Evolutionary conservation across 805 yeast species (phyloP).

Genomic region (Metahyphopichia silvanorum): DNA sequence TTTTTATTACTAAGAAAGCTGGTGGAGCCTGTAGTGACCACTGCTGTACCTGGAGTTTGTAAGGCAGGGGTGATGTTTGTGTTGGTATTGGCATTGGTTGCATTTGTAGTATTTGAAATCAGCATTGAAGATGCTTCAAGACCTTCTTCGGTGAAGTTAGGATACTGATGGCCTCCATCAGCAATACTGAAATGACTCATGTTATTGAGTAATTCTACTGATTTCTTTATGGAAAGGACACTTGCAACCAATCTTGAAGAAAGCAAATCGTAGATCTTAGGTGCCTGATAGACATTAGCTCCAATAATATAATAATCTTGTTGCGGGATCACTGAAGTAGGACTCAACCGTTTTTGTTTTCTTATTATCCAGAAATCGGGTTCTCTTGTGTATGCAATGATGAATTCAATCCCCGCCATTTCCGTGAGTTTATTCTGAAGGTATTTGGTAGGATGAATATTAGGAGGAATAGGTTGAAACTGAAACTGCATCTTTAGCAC

Average conservation of each 20-base stretch:
- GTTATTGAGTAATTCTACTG: constrained; percentile 28
- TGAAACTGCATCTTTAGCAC: constrained; percentile 94
- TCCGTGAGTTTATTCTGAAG: constrained; percentile 60
- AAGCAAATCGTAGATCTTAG: constrained; percentile 67
- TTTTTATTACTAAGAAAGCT: constrained; percentile 8
- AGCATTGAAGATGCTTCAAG: constrained; percentile 4
- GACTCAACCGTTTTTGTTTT: constrained; percentile 66
- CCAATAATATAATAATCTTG: constrained; percentile 88
- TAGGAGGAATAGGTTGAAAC: constrained; percentile 49
- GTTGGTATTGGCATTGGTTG: constrained; percentile 9
- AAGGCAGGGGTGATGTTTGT: constrained; percentile 2
- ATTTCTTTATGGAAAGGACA: constrained; percentile 31
- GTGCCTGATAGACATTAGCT: constrained; percentile 90
- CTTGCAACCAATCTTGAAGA: constrained; percentile 57
- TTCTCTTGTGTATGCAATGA: constrained; percentile 69
- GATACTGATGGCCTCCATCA: constrained; percentile 33
- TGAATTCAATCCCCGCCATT: constrained; percentile 85
- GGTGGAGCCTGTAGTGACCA: constrained; percentile 1
- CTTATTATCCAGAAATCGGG: constrained; percentile 93
- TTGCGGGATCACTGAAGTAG: constrained; percentile 49
- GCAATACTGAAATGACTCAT: constrained; percentile 29
- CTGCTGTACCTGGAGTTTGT: constrained; percentile 2
- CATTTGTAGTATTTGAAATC: constrained; percentile 4
- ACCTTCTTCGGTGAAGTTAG: constrained; percentile 8
- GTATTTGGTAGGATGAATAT: constrained; percentile 31